Base-by-base conservation (phyloP, 441 rosid genomes). In the Gossypium lobatum region DNA sequence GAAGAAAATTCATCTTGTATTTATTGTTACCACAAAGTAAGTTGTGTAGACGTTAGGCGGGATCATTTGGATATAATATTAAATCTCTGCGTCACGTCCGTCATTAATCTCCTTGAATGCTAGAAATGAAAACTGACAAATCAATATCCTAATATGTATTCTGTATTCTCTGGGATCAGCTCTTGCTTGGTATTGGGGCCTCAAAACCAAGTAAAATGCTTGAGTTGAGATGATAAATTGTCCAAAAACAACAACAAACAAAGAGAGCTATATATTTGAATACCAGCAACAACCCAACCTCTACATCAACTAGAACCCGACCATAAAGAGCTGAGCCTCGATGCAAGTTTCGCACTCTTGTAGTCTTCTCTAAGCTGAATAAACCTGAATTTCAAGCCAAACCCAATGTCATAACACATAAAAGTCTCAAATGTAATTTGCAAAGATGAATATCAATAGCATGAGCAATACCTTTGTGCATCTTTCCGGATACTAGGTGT, bases 281-380 rank as follows among this genome's bases (percentile, higher is more conserved):
- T 18, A 18, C 20, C 59, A 54, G 13, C 64, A 11, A 11, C 17
- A 7, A 37, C 10, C 10, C 64, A 37, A 25, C 64, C 64, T 60
- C 64, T 26, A 26, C 28, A 60, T 60, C 64, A 60, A 60, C 63
- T 23, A 21, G 63, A 58, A 88, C 96, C 86, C 73, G 96, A 78
- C 94, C 88, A 93, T 54, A 95, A 76, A 20, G 92, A 84, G 88
- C 93, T 84, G 65, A 95, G 95, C 78, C 70, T 88, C 9, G 96
- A 71, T 31, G 97, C 96, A 53, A 95, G 93, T 82, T 90, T 95
- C 21, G 96, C 95, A 70, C 96, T 90, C 84, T 93, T 96, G 81
- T 88, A 93, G 80, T 96, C 99, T 69, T 96, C 99, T 73, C 99
- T 86, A 62, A 96, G 96, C 81, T 93, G 97, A 80, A 96, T 89